These are phyloP conservation scores for Wickerhamiella australiensis DNA, from an alignment of 805 yeast genomes.

Conservation along the genomic window DNA sequence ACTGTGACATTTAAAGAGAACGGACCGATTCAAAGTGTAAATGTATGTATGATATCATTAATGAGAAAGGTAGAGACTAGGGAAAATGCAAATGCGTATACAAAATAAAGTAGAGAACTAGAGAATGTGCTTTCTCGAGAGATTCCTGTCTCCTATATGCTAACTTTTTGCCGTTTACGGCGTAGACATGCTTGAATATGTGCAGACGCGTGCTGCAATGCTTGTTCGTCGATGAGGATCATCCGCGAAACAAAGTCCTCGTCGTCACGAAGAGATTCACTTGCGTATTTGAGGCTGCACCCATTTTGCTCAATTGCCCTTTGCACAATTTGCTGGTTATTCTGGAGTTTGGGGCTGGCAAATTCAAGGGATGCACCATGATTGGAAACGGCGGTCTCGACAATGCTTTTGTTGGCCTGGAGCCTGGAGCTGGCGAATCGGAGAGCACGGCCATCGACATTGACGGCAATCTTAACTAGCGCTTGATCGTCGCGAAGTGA, in stretches of 20 bases:
- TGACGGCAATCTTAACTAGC: not conserved
- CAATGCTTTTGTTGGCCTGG: not conserved
- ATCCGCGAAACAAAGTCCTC: not conserved
- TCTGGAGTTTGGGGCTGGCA: not conserved
- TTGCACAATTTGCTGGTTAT: not conserved
- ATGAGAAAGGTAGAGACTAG: not conserved
- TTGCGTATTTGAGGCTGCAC: not conserved
- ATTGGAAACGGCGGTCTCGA: not conserved
- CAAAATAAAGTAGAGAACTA: too few species aligned
- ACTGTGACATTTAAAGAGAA: conserved; percentile 2
- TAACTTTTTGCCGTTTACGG: not conserved
- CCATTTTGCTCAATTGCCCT: conserved; percentile 2
- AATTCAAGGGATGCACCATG: not conserved
- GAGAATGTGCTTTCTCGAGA: too few species aligned
- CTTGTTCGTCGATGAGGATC: not conserved
- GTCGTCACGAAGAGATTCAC: not conserved
- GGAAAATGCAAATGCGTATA: too few species aligned
- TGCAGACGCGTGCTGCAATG: conserved; percentile 2
- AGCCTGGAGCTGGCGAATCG: not conserved
- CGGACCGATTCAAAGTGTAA: not conserved
- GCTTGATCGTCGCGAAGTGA: not conserved
- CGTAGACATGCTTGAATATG: conserved; percentile 2
- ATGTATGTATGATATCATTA: too few species aligned
- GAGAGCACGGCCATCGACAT: conserved; percentile 1
- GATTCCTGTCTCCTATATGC: not conserved